Conservation (phyloP, 1,139 yeast species). For the Debaryomycetaceae sp. region DNA sequence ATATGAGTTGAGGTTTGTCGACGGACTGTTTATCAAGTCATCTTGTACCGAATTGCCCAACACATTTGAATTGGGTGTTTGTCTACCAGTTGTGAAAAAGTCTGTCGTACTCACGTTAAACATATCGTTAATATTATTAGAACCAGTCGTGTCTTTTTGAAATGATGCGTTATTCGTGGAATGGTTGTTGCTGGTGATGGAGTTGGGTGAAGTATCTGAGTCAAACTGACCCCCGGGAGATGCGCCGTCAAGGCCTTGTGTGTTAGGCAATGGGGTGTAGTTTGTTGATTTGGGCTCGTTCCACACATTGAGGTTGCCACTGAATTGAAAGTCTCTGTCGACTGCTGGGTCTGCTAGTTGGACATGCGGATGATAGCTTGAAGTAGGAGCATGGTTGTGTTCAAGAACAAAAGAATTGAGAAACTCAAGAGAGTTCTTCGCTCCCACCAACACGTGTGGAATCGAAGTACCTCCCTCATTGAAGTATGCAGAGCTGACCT, state of each 20-base stretch:
- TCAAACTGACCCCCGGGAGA: constrained; percentile 26
- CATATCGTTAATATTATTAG: constrained; percentile 14
- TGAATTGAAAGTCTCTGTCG: constrained; percentile 18
- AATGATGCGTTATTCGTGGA: constrained; percentile 5
- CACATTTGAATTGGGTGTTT: constrained; percentile 18
- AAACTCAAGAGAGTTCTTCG: constrained; percentile 48
- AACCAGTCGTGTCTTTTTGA: constrained; percentile 1
- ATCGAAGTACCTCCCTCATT: constrained; percentile 50
- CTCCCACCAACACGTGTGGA: constrained; percentile 56
- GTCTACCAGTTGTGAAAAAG: constrained; percentile 20
- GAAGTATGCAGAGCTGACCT: constrained; percentile 62
- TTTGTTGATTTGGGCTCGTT: constrained; percentile 12
- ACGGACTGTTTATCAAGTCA: constrained; percentile 15
- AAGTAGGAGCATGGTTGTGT: constrained; percentile 17
- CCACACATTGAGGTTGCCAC: constrained; percentile 20
- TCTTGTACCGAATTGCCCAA: constrained; percentile 5
- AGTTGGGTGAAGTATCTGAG: constrained; percentile 21
- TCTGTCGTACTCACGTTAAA: constrained; percentile 30
- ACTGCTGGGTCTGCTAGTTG: constrained; percentile 13
- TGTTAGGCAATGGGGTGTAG: not conserved
- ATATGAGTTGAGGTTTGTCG: constrained; percentile 15
- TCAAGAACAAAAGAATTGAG: constrained; percentile 55
- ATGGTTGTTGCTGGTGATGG: constrained; percentile 13
- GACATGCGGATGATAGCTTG: constrained; percentile 13
- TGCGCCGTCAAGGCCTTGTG: constrained; percentile 7